Evolutionary conservation across 2,329 filamentous ascomycete species (phyloP), one percentile per base, ranked within the genome.

Genomic region (Chaetomium sp.): DNA sequence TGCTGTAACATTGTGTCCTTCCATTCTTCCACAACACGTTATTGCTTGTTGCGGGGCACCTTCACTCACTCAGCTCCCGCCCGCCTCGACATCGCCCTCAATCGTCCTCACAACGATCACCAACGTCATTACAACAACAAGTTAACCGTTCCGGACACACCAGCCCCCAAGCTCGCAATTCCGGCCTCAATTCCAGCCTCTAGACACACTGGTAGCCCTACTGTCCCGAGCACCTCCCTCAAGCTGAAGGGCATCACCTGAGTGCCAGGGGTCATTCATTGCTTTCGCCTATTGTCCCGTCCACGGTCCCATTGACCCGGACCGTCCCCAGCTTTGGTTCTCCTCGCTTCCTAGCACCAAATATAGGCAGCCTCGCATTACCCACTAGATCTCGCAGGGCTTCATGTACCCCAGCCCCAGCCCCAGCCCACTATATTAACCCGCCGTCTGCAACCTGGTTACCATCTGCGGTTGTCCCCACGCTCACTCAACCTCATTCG

Each of bases 361-460:
- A 50, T 55, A 41, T 52, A 49, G 36, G 52, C 45, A 47, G 44
- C 11, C 49, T 49, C 27, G 19, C 34, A 34, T 19, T 51, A 19
- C 45, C 55, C 55, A 57, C 55, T 61, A 54, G 19, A 27, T 27
- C 55, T 38, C 41, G 44, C 57, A 51, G 53, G 32, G 14, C n/a
- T 55, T 43, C n/a, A 58, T 61, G 55, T 53, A 54, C 47, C 55
- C 53, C 53, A n/a, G n/a, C n/a, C n/a, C n/a, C n/a, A n/a, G n/a
- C n/a, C n/a, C n/a, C n/a, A 34, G 44, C 19, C 50, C 37, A 14
- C 56, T 46, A 47, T 56, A 58, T 58, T 59, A 59, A 27, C 19
- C 19, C 19, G 19, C 19, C 19, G 19, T 27, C 19, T 27, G 19
- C 19, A 27, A 27, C 19, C 19, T 27, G 19, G 19, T 27, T 27